phyloP scores from a whole-genome alignment of 192 early-diverging fungal genomes.

The Dimargaris xerosporica region DNA sequence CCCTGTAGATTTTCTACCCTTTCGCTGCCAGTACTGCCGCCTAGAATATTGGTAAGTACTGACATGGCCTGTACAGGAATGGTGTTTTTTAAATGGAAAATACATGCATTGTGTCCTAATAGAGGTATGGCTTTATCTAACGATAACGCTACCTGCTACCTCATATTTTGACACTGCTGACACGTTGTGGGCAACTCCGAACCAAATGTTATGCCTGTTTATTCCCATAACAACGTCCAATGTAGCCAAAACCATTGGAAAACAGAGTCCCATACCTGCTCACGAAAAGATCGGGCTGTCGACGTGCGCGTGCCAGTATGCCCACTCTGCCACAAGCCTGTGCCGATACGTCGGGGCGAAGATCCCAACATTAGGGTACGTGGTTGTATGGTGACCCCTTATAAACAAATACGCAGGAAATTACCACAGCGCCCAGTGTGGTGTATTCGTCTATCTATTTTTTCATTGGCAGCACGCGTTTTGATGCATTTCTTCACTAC shows the following conservation, averaged over 20 bases:
- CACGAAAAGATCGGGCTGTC: constrained; percentile 31
- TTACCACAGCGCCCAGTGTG: constrained; percentile 13
- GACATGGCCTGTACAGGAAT: not conserved
- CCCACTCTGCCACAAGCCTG: constrained; percentile 56
- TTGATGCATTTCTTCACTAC: not conserved
- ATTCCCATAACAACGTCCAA: not conserved
- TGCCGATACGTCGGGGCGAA: constrained; percentile 52
- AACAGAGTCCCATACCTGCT: constrained; percentile 44
- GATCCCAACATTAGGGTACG: constrained; percentile 48
- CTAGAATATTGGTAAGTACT: constrained; percentile 31
- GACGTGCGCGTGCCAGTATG: constrained; percentile 56
- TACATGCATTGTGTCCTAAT: not conserved
- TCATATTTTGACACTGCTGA: not conserved
- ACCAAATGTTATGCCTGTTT: not conserved
- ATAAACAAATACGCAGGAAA: constrained; percentile 17
- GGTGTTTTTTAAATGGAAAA: not conserved
- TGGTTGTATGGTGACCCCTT: not conserved
- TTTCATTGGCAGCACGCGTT: not conserved
- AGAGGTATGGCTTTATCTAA: not conserved
- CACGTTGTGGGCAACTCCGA: not conserved
- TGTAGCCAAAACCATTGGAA: constrained; percentile 54
- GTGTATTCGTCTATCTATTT: not conserved
- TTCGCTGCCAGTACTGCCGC: constrained; percentile 29
- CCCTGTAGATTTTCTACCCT: constrained; percentile 29
- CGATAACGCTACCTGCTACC: not conserved